Conservation (phyloP, 331 rosid species). For the Phaseolus coccineus region DNA sequence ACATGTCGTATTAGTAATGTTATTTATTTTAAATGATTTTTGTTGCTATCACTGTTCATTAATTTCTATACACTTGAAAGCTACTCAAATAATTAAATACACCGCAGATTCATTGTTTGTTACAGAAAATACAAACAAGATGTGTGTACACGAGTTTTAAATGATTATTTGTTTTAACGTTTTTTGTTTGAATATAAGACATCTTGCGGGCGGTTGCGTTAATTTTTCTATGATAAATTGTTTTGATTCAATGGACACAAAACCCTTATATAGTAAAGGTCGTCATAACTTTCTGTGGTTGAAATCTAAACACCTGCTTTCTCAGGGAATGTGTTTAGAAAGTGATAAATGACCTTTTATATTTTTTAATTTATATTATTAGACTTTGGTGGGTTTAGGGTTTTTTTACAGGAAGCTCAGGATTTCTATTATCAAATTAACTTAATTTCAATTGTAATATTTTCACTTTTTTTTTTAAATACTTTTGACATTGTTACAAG, state of each 20-base stretch:
- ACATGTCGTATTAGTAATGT: no score
- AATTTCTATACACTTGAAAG: neutral
- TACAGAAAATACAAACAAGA: neutral
- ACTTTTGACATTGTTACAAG: neutral
- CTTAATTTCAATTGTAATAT: neutral
- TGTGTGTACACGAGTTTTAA: neutral
- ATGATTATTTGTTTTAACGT: neutral
- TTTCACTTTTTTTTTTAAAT: no score
- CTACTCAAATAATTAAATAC: constrained; percentile 15
- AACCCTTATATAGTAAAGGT: neutral
- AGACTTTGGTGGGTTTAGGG: neutral
- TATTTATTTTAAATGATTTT: neutral
- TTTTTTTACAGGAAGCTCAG: no score
- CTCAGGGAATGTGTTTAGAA: neutral
- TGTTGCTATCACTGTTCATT: neutral
- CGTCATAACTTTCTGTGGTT: neutral
- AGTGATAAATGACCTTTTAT: neutral
- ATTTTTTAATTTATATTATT: neutral
- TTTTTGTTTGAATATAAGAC: constrained; percentile 18
- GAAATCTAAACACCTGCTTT: neutral
- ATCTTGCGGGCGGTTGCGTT: neutral
- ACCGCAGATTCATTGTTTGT: neutral
- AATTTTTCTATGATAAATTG: neutral
- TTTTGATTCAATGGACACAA: neutral
- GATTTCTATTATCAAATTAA: neutral